A percentile compares a stretch with the other conserved stretches of the same genome.
Conservation (phyloP, 495 filamentous ascomycete species). For the Neurospora pannonica region DNA sequence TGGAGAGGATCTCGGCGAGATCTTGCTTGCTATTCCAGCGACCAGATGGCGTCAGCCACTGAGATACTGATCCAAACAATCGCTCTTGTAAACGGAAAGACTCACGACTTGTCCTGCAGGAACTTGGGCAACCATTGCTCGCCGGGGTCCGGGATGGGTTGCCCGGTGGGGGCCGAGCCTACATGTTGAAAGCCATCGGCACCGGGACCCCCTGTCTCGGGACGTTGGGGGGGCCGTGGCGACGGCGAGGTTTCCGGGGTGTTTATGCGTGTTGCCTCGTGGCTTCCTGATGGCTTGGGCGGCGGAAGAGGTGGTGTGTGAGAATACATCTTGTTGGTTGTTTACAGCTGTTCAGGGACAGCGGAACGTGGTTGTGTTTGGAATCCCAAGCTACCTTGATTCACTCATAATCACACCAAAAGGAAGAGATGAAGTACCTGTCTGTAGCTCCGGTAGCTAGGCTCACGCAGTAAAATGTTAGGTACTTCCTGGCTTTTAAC, state of each 20-base stretch:
- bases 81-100: conserved; percentile 2
- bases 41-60: background rate
- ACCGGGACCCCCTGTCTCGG: conserved; percentile 18
- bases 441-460: no score
- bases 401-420: background rate
- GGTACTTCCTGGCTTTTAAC: background rate
- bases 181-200: conserved; percentile 11
- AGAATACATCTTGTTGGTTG: conserved; percentile 16
- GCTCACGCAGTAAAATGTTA: background rate
- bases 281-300: conserved; percentile 56
- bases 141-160: conserved; percentile 36
- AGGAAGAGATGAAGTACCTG: background rate
- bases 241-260: conserved; percentile 40
- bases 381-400: background rate
- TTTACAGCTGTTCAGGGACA: background rate
- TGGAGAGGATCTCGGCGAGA: conserved; percentile 55
- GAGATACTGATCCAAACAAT: background rate
- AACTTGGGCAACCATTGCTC: conserved; percentile 59
- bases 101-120: conserved; percentile 67
- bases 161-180: conserved; percentile 6
- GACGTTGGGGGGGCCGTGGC: conserved; percentile 31
- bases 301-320: conserved; percentile 60
- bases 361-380: background rate
- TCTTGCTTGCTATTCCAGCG: conserved; percentile 41
- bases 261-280: conserved; percentile 57